Base-by-base conservation (phyloP, 1,139 yeast genomes). In the Pichia inconspicua region DNA sequence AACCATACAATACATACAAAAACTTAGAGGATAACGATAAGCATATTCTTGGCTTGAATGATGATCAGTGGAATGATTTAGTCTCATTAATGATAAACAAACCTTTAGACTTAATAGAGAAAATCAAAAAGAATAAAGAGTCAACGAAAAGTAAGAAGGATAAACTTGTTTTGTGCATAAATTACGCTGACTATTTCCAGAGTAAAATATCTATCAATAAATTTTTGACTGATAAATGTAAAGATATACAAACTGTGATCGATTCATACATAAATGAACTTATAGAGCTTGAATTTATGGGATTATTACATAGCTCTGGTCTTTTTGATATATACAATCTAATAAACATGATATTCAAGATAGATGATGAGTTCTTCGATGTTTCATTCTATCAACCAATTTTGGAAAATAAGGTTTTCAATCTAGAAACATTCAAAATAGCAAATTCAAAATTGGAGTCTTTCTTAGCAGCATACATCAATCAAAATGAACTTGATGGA, bases 271-370 rank as follows among this genome's bases (percentile, higher is more conserved):
- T 74, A 9, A 48, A 63, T 2, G 65, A 70, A 27, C 55, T 78
- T 47, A 65, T 69, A 17, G 42, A 51, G 1, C 53, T 52, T 10
- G 68, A 69, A 34, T 57, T 72, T 25, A 47, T 45, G 11, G 55
- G 53, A 15, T 49, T 83, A 15, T 65, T 84, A 40, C 65, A 67
- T 17, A 74, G 72, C 32, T 74, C 84, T 35, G 74, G 76, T 0
- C 63, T 84, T 36, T 68, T 67, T 27, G 78, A 82, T 48, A 78
- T 76, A 54, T 79, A 72, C 60, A 84, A 82, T 58, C 66, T 84
- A 44, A 68, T 81, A 46, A 80, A 81, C 56, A 80, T 84, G 84
- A 82, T 84, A n/a, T 79, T 78, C 61, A 84, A 85, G 15, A 66
- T 81, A 25, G 77, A 72, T 31, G 73, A 73, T 48, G 75, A 70